Percentiles rank a stretch among this genome's conserved stretches.
Evolutionary conservation across 345 rosid species (phyloP).

Genomic region (Arabis hirsuta): DNA sequence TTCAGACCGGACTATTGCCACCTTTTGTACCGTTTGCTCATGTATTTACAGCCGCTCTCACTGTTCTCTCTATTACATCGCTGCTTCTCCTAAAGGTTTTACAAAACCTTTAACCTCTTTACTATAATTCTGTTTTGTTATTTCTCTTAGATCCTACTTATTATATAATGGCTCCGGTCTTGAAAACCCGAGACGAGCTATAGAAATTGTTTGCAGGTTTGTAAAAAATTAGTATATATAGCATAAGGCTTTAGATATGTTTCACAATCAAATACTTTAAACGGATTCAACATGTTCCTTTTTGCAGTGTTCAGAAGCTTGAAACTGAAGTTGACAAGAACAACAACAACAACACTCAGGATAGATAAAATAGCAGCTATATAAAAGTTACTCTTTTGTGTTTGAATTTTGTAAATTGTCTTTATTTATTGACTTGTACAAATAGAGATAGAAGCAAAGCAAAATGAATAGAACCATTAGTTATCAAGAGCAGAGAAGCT

Average conservation of each 20-base stretch:
- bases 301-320: conserved; percentile 67
- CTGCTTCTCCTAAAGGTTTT: conserved; percentile 92
- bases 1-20: conserved; percentile 85
- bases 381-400: background rate
- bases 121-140: background rate
- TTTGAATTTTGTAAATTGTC: conserved; percentile 34
- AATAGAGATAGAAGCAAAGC: no score
- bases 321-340: conserved; percentile 47
- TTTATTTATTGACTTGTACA: background rate
- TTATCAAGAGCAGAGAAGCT: no score
- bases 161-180: conserved; percentile 81
- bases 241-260: background rate
- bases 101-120: background rate
- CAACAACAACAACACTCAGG: background rate
- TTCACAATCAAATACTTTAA: background rate
- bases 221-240: background rate
- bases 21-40: conserved; percentile 98
- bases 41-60: conserved; percentile 89
- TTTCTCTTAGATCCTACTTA: conserved; percentile 68
- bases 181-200: conserved; percentile 70
- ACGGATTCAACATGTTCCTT: background rate
- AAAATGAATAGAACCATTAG: no score
- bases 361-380: no score
- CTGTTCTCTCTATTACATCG: conserved; percentile 86
- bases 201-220: conserved; percentile 93